A percentile compares a stretch with the other conserved stretches of the same genome.
Evolutionary conservation across 768 basidiomycete genomes (phyloP).

Genomic region (Filobasidium wieringae): DNA sequence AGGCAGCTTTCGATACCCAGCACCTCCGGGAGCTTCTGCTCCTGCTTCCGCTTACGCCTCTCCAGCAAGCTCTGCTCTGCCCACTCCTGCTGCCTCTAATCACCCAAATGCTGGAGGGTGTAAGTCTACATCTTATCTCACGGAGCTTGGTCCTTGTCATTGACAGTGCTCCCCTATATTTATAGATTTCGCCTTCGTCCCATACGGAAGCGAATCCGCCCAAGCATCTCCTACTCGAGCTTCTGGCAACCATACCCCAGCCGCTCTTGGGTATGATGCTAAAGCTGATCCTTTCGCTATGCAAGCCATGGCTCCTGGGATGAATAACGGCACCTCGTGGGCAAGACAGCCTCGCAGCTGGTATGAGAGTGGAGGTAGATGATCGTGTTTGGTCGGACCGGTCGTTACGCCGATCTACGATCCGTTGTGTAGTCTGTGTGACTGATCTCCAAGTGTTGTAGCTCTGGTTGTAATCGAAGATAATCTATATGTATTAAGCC

Average conservation of each 20-base stretch:
- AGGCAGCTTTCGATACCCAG: neutral
- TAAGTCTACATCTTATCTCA: neutral
- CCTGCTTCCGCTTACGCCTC: neutral
- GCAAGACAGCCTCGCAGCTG: too few species aligned
- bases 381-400: neutral
- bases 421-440: neutral
- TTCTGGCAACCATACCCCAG: neutral
- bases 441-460: neutral
- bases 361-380: neutral
- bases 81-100: neutral
- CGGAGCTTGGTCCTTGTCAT: too few species aligned
- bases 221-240: neutral
- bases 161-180: neutral
- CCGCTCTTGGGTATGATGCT: neutral
- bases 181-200: neutral
- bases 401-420: too few species aligned
- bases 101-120: neutral
- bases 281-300: constrained; percentile 1
- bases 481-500: too few species aligned
- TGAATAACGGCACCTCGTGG: too few species aligned
- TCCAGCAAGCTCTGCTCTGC: neutral
- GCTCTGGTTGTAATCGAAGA: too few species aligned
- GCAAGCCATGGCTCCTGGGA: constrained; percentile 2
- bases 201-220: neutral
- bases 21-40: neutral